These are phyloP conservation scores for Plectranthus barbatus DNA, from an alignment of 257 asterid genomes.

Conservation along the genomic window DNA sequence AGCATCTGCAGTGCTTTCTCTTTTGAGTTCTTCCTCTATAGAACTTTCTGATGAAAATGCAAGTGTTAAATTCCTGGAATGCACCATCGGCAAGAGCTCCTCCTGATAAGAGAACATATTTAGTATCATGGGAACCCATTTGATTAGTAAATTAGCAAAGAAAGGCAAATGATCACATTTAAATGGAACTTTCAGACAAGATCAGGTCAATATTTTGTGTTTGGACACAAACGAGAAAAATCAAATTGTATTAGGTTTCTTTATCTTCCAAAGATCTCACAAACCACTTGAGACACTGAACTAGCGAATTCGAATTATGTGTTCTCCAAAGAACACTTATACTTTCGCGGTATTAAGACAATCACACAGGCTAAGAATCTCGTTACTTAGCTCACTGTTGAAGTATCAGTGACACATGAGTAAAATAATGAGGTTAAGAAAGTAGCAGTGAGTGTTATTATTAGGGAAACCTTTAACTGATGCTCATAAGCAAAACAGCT, in stretches of 20 bases:
- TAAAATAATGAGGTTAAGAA: not conserved
- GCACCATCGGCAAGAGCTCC: conserved; percentile 80
- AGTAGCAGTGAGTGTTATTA: no score
- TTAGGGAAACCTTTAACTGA: no score
- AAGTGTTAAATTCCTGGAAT: conserved; percentile 62
- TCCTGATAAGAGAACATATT: conserved; percentile 46
- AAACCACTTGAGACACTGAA: not conserved
- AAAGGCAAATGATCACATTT: not conserved
- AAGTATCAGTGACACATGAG: not conserved
- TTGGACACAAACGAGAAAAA: not conserved
- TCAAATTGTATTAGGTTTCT: not conserved
- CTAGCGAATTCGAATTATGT: no score
- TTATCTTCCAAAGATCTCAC: not conserved
- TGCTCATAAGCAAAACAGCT: no score
- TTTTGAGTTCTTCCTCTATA: conserved; percentile 88
- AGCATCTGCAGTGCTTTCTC: conserved; percentile 98
- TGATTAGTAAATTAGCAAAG: not conserved
- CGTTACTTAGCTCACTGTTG: not conserved
- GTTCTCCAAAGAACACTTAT: not conserved
- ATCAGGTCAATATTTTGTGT: not conserved
- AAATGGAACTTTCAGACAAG: not conserved
- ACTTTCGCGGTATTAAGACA: not conserved
- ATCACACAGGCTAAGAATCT: not conserved
- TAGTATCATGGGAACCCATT: conserved; percentile 10
- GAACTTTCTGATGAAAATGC: conserved; percentile 96